phyloP scores from a whole-genome alignment of 257 asterid species.

The Solanum chilense region DNA sequence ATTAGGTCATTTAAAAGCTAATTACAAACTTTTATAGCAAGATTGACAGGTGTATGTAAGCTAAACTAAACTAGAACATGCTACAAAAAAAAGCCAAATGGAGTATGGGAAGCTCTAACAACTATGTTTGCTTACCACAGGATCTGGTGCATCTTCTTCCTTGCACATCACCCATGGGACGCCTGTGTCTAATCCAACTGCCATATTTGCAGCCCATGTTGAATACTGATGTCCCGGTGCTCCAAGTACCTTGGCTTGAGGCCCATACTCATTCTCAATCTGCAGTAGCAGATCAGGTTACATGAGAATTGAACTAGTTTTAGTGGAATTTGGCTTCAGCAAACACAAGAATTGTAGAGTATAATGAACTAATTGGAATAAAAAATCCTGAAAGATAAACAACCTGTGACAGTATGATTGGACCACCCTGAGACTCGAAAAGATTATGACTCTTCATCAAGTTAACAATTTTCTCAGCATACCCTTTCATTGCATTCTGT shows the following conservation, averaged over 20 bases:
- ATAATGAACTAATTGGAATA: background rate
- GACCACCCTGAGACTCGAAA: conserved; percentile 23
- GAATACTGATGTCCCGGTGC: conserved; percentile 22
- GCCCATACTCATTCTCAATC: conserved; percentile 40
- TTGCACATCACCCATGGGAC: conserved; percentile 53
- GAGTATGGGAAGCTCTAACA: background rate
- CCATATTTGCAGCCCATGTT: conserved; percentile 42
- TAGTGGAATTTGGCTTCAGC: background rate
- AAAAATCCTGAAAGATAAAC: background rate
- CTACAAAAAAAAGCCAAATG: background rate
- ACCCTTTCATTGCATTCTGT: conserved; percentile 18
- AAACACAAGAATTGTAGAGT: background rate
- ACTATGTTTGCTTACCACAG: conserved; percentile 44
- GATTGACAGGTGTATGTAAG: background rate
- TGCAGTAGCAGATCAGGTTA: background rate
- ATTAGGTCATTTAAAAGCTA: background rate
- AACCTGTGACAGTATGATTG: conserved; percentile 20
- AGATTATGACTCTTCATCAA: conserved; percentile 18
- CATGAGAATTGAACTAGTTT: background rate
- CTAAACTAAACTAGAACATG: background rate
- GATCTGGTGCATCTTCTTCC: conserved; percentile 72
- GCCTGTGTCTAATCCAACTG: conserved; percentile 29
- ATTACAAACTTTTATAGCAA: background rate
- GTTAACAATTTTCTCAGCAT: conserved; percentile 15
- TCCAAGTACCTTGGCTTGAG: conserved; percentile 23